Evolutionary conservation across 805 yeast genomes (phyloP).

Genomic region (Candida pini): DNA sequence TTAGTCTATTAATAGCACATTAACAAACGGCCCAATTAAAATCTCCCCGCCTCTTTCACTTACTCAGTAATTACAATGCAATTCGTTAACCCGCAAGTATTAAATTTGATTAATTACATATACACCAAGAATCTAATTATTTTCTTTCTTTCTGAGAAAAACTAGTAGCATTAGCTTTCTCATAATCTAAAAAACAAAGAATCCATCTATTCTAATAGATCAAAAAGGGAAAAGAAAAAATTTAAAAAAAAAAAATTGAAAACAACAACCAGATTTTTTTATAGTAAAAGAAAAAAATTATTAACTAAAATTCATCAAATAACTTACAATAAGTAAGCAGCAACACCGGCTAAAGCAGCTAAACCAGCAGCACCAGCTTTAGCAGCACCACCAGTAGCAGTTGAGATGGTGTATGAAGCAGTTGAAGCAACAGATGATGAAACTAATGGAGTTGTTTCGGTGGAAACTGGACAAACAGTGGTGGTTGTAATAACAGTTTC

Average conservation of each 20-base stretch:
- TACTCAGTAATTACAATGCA: too few relatives aligned
- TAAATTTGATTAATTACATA: too few relatives aligned
- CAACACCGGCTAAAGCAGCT: slow-evolving; percentile 34
- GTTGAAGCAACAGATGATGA: slow-evolving; percentile 13
- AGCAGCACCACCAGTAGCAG: slow-evolving; percentile 29
- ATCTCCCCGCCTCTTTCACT: too few relatives aligned
- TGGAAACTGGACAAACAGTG: slow-evolving; percentile 15
- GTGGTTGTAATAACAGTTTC: slow-evolving; percentile 19
- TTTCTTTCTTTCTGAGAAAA: too few relatives aligned
- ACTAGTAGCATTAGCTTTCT: too few relatives aligned
- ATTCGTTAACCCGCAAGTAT: too few relatives aligned
- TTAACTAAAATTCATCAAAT: slow-evolving; percentile 1
- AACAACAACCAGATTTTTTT: neutral
- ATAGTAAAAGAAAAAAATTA: neutral
- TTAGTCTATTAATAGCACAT: too few relatives aligned
- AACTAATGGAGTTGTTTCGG: slow-evolving; percentile 14
- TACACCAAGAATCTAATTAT: too few relatives aligned
- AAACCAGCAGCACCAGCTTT: slow-evolving; percentile 35
- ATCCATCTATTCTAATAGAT: neutral
- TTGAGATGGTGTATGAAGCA: slow-evolving; percentile 17
- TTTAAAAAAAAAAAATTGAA: neutral
- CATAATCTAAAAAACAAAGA: too few relatives aligned
- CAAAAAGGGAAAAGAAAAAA: neutral
- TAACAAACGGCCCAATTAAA: too few relatives aligned
- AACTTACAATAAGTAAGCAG: slow-evolving; percentile 36